Base-by-base conservation (phyloP, 2,329 filamentous ascomycete species). In the Claviceps africana region DNA sequence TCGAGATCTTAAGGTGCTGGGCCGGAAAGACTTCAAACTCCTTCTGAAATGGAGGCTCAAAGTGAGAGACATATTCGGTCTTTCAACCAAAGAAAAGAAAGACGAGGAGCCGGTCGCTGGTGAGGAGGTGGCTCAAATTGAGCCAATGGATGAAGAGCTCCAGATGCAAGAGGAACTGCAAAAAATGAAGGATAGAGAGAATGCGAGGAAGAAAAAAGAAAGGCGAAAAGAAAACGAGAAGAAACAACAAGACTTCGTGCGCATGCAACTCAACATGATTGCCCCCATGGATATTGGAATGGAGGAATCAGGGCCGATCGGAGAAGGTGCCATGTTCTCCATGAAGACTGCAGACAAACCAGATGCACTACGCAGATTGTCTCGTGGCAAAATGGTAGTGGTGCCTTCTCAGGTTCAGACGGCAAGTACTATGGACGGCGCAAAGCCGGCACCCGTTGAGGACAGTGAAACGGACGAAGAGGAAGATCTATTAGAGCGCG, bases 241-340 rank as follows among this genome's bases (percentile, higher is more conserved):
- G 67, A 97, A 95, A 69, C 87, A 93, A 60, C 93, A 87, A 60
- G 93, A 97, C 58, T 88, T 97, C 55, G 77, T 95, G n/a, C 83
- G 93, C 35, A 85, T 98, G 85, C 93, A 98, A 68, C 82, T 98
- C 73, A 85, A 96, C 70, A 98, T 98, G 93, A 85, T 84, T 2
- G 86, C 89, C 0, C 93, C 93, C 8, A 93, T 88, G 75, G 93
- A 98, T 57, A 95, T 98, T 56, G 93, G 93, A 62, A 79, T 95
- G 71, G 93, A 95, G 64, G 88, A 93, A 67, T 71, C 79, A 25
- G 88, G 88, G 0, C 86, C 87, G 0, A 74, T 79, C 48, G 90
- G 88, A 25, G 83, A 88, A 43, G 86, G 88, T 46, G 75, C 86
- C 30, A 93, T 95, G 74, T 98, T 98, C 65, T 81, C 81, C 2